These are phyloP conservation scores for Hebeloma cylindrosporum DNA, from an alignment of 768 basidiomycete species.

Conservation along the genomic window DNA sequence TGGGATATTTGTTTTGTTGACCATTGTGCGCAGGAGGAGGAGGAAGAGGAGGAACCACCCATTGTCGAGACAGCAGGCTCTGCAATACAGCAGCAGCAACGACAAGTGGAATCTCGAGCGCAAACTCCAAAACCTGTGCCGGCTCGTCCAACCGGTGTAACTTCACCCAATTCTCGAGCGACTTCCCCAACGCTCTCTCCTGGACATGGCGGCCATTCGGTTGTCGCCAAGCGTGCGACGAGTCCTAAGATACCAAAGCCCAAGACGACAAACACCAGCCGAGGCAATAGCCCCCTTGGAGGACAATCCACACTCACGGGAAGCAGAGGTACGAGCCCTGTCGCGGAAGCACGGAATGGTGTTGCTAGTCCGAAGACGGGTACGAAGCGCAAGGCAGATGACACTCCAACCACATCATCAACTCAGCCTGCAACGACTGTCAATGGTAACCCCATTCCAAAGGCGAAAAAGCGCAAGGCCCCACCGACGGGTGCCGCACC, in stretches of 20 bases:
- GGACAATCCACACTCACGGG: constrained; percentile 51
- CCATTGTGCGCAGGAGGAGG: too few relatives aligned
- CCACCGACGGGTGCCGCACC: constrained; percentile 33
- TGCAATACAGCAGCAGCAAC: constrained; percentile 48
- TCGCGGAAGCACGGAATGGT: constrained; percentile 25
- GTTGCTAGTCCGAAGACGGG: constrained; percentile 23
- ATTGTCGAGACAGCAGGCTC: constrained; percentile 34
- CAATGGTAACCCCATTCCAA: constrained; percentile 25
- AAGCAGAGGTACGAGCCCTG: constrained; percentile 47
- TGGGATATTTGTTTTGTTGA: neutral
- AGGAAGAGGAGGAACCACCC: constrained; percentile 66
- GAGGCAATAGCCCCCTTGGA: constrained; percentile 61
- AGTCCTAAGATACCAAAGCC: constrained; percentile 72
- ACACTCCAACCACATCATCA: constrained; percentile 25
- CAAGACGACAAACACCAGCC: constrained; percentile 44
- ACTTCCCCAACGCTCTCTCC: constrained; percentile 58
- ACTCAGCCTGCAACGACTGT: constrained; percentile 17
- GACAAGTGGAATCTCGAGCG: constrained; percentile 49
- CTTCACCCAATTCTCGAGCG: constrained; percentile 48
- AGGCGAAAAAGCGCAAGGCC: constrained; percentile 62
- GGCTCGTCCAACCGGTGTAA: constrained; percentile 29
- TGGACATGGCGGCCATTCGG: constrained; percentile 69
- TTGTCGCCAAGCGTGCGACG: constrained; percentile 82
- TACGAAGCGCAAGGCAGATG: constrained; percentile 50
- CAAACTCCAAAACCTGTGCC: constrained; percentile 40